Percentiles rank a stretch among this genome's conserved stretches.
These are phyloP conservation scores for Graphilbum ipis-grandicollis DNA, from an alignment of 2,329 filamentous ascomycete genomes.

Conservation along the genomic window DNA sequence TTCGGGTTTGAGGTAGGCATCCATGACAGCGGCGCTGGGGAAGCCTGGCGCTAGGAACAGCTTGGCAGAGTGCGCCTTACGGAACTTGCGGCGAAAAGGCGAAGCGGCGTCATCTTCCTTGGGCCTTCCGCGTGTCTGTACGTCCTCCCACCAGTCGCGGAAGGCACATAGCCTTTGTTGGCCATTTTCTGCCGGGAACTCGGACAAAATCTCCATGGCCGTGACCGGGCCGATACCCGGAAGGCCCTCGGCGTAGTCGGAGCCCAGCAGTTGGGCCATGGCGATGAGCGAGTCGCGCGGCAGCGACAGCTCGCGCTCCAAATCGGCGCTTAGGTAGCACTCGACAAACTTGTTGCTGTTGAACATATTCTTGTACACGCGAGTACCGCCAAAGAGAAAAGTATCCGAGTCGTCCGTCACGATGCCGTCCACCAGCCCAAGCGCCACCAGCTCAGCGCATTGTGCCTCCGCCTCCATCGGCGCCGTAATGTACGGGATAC, in stretches of 20 bases:
- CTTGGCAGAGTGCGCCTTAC: constrained; percentile 60
- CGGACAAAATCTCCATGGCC: constrained; percentile 81
- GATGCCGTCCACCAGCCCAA: constrained; percentile 89
- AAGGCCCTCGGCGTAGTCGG: constrained; percentile 88
- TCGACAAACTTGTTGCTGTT: constrained; percentile 96
- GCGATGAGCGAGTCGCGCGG: constrained; percentile 76
- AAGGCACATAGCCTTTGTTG: constrained; percentile 58
- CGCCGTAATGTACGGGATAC: constrained; percentile 88
- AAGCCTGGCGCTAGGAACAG: constrained; percentile 72
- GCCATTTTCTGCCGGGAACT: constrained; percentile 51
- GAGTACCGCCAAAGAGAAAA: constrained; percentile 88
- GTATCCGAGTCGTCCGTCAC: constrained; percentile 96
- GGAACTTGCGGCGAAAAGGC: constrained; percentile 71
- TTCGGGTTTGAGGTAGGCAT: constrained; percentile 73
- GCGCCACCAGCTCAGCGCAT: constrained; percentile 72
- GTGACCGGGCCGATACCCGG: constrained; percentile 86
- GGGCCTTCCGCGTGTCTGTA: constrained; percentile 51
- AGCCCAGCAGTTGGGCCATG: constrained; percentile 79
- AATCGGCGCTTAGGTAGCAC: constrained; percentile 70
- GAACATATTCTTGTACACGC: constrained; percentile 99
- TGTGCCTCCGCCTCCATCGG: constrained; percentile 99
- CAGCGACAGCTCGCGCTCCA: constrained; percentile 79
- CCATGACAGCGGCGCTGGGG: constrained; percentile 58
- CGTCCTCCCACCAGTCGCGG: constrained; percentile 68
- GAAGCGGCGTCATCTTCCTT: constrained; percentile 42